Percentiles rank a stretch among this genome's conserved stretches.
phyloP scores from a whole-genome alignment of 2,329 filamentous ascomycete genomes.

The Acarospora socialis region DNA sequence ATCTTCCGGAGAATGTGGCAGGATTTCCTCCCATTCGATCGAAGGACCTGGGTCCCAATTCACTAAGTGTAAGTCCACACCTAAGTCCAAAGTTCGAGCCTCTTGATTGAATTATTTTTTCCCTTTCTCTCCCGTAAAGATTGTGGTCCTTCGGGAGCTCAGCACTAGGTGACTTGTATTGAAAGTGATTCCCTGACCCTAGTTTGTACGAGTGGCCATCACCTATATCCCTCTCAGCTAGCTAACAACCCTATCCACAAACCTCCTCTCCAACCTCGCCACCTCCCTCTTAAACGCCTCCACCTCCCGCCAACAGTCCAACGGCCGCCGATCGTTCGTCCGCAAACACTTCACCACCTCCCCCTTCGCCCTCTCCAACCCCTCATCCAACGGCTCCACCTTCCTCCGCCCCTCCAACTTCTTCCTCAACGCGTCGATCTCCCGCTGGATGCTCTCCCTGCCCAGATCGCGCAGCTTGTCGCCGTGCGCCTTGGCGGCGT shows the following conservation, averaged over 20 bases:
- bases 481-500: conserved; percentile 22
- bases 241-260: conserved; percentile 37
- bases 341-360: conserved; percentile 36
- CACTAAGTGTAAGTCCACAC: too few species aligned
- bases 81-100: too few species aligned
- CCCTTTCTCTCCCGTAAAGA: too few species aligned
- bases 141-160: too few species aligned
- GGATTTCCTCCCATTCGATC: too few species aligned
- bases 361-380: conserved; percentile 35
- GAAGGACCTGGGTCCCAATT: too few species aligned
- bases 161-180: too few species aligned
- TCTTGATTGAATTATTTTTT: too few species aligned
- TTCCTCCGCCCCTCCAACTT: conserved; percentile 48
- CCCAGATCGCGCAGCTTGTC: conserved; percentile 21
- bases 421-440: conserved; percentile 43
- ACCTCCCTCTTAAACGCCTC: conserved; percentile 39
- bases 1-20: too few species aligned
- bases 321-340: conserved; percentile 35
- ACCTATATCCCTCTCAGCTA: too few species aligned
- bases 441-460: conserved; percentile 41
- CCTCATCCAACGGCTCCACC: conserved; percentile 24
- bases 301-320: conserved; percentile 43
- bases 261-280: conserved; percentile 35
- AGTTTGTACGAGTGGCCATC: too few species aligned
- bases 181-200: too few species aligned